phyloP scores from a whole-genome alignment of 2,329 filamentous ascomycete species.

The Thielaviopsis euricoi region DNA sequence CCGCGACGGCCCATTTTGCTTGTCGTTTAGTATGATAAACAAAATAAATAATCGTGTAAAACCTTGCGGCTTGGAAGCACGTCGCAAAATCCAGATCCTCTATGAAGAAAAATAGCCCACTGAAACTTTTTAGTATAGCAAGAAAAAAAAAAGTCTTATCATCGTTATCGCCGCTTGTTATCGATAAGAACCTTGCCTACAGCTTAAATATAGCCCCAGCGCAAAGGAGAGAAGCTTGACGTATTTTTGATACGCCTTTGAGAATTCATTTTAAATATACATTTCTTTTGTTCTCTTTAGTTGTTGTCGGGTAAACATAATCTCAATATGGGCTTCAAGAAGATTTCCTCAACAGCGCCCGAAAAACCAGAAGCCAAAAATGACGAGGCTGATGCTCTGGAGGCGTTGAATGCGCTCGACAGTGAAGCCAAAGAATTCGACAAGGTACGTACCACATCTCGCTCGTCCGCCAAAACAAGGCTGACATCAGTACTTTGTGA shows the following conservation, averaged over 20 bases:
- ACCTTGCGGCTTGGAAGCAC: neutral
- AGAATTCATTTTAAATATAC: neutral
- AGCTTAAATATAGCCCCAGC: neutral
- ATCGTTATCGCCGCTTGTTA: neutral
- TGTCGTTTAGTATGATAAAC: neutral
- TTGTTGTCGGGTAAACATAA: neutral
- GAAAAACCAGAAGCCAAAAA: constrained; percentile 20
- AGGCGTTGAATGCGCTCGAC: constrained; percentile 67
- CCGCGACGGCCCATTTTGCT: constrained; percentile 51
- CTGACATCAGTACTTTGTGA: neutral
- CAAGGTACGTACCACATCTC: constrained; percentile 52
- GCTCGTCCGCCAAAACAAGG: constrained; percentile 9
- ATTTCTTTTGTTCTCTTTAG: no score
- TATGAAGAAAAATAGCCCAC: constrained; percentile 6
- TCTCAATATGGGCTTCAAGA: constrained; percentile 11
- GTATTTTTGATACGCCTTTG: neutral
- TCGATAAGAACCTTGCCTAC: constrained; percentile 1
- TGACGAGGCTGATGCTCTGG: constrained; percentile 33
- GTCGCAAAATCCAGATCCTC: neutral
- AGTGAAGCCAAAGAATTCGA: constrained; percentile 78
- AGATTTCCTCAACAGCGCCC: constrained; percentile 21
- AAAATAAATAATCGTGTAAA: neutral
- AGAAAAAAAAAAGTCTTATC: constrained; percentile 5
- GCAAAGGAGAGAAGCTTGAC: neutral
- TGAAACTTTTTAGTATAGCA: constrained; percentile 4